A percentile compares a stretch with the other conserved stretches of the same genome.
Evolutionary conservation across 2,329 filamentous ascomycete genomes (phyloP).

Genomic region (Trichoderma sp.): DNA sequence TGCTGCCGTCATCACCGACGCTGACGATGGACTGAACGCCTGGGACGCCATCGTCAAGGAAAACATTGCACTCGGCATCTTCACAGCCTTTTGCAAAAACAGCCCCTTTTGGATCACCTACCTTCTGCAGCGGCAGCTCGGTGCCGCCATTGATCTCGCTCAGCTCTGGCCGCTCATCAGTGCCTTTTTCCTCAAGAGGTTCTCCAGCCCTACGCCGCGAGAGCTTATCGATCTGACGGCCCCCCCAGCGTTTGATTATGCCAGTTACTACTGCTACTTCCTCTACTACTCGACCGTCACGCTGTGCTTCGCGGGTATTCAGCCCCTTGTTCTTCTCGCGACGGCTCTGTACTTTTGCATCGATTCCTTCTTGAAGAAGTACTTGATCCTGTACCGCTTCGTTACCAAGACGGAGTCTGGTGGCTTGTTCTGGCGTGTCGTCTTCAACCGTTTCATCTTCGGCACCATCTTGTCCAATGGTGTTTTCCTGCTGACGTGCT

Average conservation of each 20-base stretch:
- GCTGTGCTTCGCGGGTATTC: constrained; percentile 78
- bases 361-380: constrained; percentile 91
- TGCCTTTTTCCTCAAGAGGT: constrained; percentile 81
- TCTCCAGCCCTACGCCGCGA: constrained; percentile 82
- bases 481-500: constrained; percentile 73
- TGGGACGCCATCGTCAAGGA: constrained; percentile 67
- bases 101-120: constrained; percentile 95
- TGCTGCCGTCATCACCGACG: constrained; percentile 59
- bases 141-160: constrained; percentile 88
- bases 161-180: constrained; percentile 82
- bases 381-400: constrained; percentile 89
- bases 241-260: constrained; percentile 89
- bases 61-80: constrained; percentile 58
- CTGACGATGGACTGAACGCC: constrained; percentile 55
- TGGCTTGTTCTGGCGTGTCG: constrained; percentile 83
- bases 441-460: constrained; percentile 93
- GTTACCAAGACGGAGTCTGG: constrained; percentile 96
- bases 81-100: constrained; percentile 74
- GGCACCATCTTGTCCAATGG: constrained; percentile 74
- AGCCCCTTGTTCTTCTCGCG: constrained; percentile 82
- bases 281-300: constrained; percentile 90
- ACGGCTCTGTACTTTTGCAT: constrained; percentile 86
- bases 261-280: constrained; percentile 97
- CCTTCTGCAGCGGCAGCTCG: constrained; percentile 87
- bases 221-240: constrained; percentile 91